Conservation (phyloP, 108 stramenopile genomes). For the Skeletonema potamos region DNA sequence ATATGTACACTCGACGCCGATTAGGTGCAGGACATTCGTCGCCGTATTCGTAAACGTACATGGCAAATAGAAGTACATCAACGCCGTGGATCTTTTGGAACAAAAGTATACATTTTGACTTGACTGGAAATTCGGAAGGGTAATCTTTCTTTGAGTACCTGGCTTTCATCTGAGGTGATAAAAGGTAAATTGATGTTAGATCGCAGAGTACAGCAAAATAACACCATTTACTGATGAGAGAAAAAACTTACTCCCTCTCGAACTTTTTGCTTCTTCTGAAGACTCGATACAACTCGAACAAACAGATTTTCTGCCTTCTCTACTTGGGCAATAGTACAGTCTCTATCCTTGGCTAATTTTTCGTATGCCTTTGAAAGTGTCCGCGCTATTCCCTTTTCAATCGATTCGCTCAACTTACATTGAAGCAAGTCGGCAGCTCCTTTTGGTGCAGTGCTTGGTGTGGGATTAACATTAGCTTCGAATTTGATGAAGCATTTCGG, state of each 20-base stretch:
- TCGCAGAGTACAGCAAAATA: not conserved
- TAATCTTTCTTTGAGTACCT: constrained; percentile 67
- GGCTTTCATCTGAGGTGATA: constrained; percentile 52
- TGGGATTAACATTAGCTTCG: not conserved
- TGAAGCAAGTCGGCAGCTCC: constrained; percentile 60
- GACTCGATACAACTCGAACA: constrained; percentile 66
- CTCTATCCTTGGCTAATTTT: constrained; percentile 43
- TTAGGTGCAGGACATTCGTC: constrained; percentile 92
- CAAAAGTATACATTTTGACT: constrained; percentile 87
- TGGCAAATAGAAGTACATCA: constrained; percentile 93
- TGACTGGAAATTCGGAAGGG: constrained; percentile 85
- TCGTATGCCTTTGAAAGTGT: constrained; percentile 52
- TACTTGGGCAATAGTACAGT: constrained; percentile 45
- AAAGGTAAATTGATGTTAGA: not conserved
- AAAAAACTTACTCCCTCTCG: constrained; percentile 68
- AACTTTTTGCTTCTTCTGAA: constrained; percentile 69
- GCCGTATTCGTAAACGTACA: constrained; percentile 98
- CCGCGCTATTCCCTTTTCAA: constrained; percentile 54
- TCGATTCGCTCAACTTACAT: constrained; percentile 62
- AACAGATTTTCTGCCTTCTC: constrained; percentile 60
- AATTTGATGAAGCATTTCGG: constrained; percentile 63
- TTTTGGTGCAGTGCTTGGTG: constrained; percentile 17
- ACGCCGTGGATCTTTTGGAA: constrained; percentile 96
- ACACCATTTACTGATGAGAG: not conserved
- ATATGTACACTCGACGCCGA: constrained; percentile 91